phyloP scores from a whole-genome alignment of 2,329 filamentous ascomycete genomes.

The Talaromyces sp. region DNA sequence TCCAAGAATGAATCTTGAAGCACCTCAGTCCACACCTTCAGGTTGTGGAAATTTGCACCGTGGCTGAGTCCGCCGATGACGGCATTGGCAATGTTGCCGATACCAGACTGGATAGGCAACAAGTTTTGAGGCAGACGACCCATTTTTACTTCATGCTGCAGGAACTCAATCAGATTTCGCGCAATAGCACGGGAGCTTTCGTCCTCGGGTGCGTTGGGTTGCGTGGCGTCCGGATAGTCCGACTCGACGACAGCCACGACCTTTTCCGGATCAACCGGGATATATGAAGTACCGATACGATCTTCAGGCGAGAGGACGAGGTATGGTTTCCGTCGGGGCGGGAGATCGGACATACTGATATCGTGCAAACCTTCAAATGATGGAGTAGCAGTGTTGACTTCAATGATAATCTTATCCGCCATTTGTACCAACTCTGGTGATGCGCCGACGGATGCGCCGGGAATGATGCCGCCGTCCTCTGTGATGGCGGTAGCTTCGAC shows the following conservation, averaged over 20 bases:
- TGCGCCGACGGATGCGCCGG: slow-evolving; percentile 79
- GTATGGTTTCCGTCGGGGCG: slow-evolving; percentile 77
- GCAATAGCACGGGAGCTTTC: slow-evolving; percentile 70
- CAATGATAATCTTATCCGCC: slow-evolving; percentile 88
- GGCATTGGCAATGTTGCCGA: slow-evolving; percentile 90
- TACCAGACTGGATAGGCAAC: slow-evolving; percentile 78
- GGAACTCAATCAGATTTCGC: slow-evolving; percentile 73
- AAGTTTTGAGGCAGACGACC: slow-evolving; percentile 74
- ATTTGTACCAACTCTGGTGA: slow-evolving; percentile 83
- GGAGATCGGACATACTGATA: slow-evolving; percentile 82
- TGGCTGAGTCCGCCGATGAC: slow-evolving; percentile 78
- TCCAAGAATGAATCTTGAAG: slow-evolving; percentile 91
- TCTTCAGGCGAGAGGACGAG: slow-evolving; percentile 81
- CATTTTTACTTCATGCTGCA: slow-evolving; percentile 78
- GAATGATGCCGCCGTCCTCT: slow-evolving; percentile 83
- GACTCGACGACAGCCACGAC: slow-evolving; percentile 81
- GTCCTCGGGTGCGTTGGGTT: slow-evolving; percentile 73
- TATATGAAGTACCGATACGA: slow-evolving; percentile 75
- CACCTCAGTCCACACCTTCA: slow-evolving; percentile 91
- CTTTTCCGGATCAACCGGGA: slow-evolving; percentile 79
- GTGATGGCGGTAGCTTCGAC: slow-evolving; percentile 85
- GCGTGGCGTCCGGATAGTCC: slow-evolving; percentile 73
- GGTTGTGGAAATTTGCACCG: slow-evolving; percentile 74
- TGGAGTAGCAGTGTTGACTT: slow-evolving; percentile 82
- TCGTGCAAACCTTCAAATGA: slow-evolving; percentile 87